Evolutionary conservation across 2,329 filamentous ascomycete genomes (phyloP).

Genomic region (Ascochyta rabiei): DNA sequence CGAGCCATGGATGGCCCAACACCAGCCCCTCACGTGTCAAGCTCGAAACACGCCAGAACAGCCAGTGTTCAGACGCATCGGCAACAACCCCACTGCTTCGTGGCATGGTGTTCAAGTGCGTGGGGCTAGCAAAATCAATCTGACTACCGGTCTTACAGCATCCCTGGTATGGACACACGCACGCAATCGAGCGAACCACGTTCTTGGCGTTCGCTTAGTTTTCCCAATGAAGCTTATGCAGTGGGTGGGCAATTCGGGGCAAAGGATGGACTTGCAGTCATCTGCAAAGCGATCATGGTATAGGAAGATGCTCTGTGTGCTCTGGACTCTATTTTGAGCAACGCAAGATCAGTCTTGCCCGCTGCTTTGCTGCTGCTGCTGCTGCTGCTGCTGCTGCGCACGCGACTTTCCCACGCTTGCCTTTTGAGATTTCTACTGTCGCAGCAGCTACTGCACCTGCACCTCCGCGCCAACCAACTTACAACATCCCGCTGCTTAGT

Average conservation of each 20-base stretch:
- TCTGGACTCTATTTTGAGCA: neutral
- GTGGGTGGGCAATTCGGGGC: neutral
- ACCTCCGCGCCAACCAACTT: slow-evolving; percentile 14
- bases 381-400: slow-evolving; percentile 5
- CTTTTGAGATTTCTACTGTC: slow-evolving; percentile 11
- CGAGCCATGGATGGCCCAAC: slow-evolving; percentile 17
- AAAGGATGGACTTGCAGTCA: neutral
- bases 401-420: slow-evolving; percentile 6
- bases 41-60: slow-evolving; percentile 19
- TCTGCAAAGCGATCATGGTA: neutral
- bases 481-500: slow-evolving; percentile 19
- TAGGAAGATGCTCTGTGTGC: neutral
- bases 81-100: slow-evolving; percentile 8
- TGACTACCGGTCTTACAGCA: neutral
- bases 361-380: neutral
- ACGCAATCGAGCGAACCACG: slow-evolving; percentile 10
- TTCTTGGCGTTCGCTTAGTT: slow-evolving; percentile 30
- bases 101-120: slow-evolving; percentile 2
- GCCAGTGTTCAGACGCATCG: slow-evolving; percentile 11
- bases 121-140: neutral
- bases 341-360: neutral
- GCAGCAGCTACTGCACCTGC: slow-evolving; percentile 13
- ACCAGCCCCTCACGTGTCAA: slow-evolving; percentile 17
- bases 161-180: slow-evolving; percentile 24
- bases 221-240: slow-evolving; percentile 16